phyloP scores from a whole-genome alignment of 164 flowering plant genomes.

The Dillenia turbinata region DNA sequence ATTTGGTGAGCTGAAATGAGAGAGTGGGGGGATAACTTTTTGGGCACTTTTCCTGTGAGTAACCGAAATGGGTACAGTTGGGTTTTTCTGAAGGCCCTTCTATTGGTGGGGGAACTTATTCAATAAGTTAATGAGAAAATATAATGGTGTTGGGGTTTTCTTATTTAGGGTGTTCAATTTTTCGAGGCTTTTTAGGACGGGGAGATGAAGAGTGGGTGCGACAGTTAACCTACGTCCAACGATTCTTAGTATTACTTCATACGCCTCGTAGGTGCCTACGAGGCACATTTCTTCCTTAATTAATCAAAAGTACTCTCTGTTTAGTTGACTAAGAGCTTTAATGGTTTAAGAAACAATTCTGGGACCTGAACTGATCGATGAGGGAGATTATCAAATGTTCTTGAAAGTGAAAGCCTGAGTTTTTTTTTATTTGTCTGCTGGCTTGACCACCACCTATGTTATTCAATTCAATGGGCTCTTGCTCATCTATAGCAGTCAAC shows the following conservation, averaged over 20 bases:
- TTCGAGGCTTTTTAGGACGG: background rate
- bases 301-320: too few species aligned
- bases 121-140: background rate
- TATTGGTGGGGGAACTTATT: background rate
- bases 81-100: background rate
- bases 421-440: too few species aligned
- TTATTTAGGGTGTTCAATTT: background rate
- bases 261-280: background rate
- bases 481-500: too few species aligned
- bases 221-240: constrained; percentile 28
- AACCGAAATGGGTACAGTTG: background rate
- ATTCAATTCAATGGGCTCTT: too few species aligned
- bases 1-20: constrained; percentile 79
- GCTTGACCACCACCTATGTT: too few species aligned
- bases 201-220: constrained; percentile 24
- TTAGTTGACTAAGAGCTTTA: too few species aligned
- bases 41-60: background rate
- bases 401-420: too few species aligned
- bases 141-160: constrained; percentile 1
- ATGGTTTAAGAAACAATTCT: too few species aligned
- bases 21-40: background rate
- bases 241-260: background rate
- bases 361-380: too few species aligned
- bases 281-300: too few species aligned
- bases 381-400: too few species aligned